Percentiles rank a stretch among this genome's conserved stretches.
phyloP scores from a whole-genome alignment of 2,329 filamentous ascomycete species.

The Fusarium nelsonii region DNA sequence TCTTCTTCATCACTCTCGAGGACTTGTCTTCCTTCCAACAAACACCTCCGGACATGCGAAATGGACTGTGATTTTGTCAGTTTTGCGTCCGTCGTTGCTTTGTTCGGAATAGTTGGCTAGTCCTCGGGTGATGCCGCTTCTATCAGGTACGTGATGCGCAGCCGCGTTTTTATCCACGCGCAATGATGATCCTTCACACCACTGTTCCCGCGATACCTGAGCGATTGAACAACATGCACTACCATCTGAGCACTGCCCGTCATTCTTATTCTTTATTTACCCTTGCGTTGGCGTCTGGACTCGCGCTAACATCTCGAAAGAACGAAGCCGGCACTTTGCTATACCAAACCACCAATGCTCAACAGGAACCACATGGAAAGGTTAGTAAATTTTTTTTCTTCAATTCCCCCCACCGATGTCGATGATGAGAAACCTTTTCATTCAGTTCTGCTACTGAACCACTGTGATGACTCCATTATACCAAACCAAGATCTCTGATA shows the following conservation, averaged over 20 bases:
- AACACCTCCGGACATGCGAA: not conserved
- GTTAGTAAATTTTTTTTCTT: conserved; percentile 18
- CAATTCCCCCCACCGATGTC: conserved; percentile 44
- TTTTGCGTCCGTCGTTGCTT: not conserved
- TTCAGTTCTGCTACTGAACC: conserved; percentile 83
- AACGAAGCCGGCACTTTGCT: conserved; percentile 8
- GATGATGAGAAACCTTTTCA: conserved; percentile 74
- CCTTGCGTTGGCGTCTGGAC: not conserved
- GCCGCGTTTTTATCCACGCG: conserved; percentile 22
- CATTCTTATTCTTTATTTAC: not conserved
- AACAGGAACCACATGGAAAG: not conserved
- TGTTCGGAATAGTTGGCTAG: not conserved
- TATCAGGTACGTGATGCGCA: conserved; percentile 42
- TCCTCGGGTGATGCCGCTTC: conserved; percentile 12
- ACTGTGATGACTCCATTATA: conserved; percentile 74
- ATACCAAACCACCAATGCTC: not conserved
- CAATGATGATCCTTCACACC: conserved; percentile 68
- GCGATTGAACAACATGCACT: conserved; percentile 78
- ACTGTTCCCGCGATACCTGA: conserved; percentile 73
- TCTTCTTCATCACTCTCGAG: conserved; percentile 30
- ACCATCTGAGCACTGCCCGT: conserved; percentile 71
- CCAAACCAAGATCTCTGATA: conserved; percentile 74
- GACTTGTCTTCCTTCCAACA: conserved; percentile 6
- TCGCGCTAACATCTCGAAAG: conserved; percentile 13
- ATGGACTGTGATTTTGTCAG: conserved; percentile 1